A percentile compares a stretch with the other conserved stretches of the same genome.
Conservation (phyloP, 371 early-diverging fungal species). For the Circinella umbellata region DNA sequence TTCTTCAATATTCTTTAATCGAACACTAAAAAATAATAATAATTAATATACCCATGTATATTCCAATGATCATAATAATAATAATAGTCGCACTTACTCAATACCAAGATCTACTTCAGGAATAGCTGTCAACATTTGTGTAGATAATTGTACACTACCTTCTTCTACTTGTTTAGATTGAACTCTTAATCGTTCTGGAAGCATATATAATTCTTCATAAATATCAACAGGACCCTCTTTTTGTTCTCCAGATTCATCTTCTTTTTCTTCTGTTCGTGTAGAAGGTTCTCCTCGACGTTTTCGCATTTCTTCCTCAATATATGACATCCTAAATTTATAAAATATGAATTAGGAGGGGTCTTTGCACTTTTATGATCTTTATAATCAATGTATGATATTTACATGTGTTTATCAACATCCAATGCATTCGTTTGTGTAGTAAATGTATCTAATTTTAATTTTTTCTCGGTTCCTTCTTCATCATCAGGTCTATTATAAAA, state of each 20-base stretch:
- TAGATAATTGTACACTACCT: slow-evolving; percentile 86
- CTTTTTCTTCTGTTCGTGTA: slow-evolving; percentile 14
- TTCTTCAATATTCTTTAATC: slow-evolving; percentile 83
- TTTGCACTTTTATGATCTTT: too few species aligned
- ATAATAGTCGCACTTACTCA: slow-evolving; percentile 50
- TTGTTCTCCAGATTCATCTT: slow-evolving; percentile 31
- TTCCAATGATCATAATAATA: background rate
- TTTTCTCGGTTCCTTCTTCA: slow-evolving; percentile 37
- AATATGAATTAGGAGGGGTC: too few species aligned
- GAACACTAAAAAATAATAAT: slow-evolving; percentile 51
- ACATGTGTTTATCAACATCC: slow-evolving; percentile 89
- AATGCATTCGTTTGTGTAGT: slow-evolving; percentile 83
- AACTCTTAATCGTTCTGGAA: slow-evolving; percentile 77
- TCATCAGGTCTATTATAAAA: slow-evolving; percentile 22
- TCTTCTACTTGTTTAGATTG: slow-evolving; percentile 67
- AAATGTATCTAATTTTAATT: slow-evolving; percentile 69
- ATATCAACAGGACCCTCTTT: slow-evolving; percentile 37
- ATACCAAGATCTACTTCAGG: slow-evolving; percentile 94
- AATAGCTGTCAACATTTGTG: slow-evolving; percentile 91
- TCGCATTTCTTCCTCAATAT: slow-evolving; percentile 76
- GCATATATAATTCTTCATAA: slow-evolving; percentile 69
- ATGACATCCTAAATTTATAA: slow-evolving; percentile 72
- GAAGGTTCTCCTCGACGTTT: slow-evolving; percentile 52
- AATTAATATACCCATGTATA: background rate
- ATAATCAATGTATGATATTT: too few species aligned